Base-by-base conservation (phyloP, 73 alveolate species). In the Paramecium sexaurelia region DNA sequence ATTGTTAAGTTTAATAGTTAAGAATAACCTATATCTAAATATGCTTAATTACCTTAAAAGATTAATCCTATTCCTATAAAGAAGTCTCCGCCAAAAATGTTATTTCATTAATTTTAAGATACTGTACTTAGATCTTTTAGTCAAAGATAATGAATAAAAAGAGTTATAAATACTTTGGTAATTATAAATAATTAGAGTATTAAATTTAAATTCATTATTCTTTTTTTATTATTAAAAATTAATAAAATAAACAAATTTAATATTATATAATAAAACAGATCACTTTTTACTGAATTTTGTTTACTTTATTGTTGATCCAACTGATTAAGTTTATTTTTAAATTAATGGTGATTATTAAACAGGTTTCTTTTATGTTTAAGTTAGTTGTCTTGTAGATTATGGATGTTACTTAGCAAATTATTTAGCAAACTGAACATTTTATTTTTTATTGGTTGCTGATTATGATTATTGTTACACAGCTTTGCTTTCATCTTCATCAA, bases 31-130 rank as follows among this genome's bases (percentile, higher is more conserved):
- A 61, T 61, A 3, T 17, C 83, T 11, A 61, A 61, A 61, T 61
- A 61, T 61, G 47, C 83, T 6, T 2, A 29, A 61, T 61, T 61
- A 15, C 83, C 83, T 26, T 61, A 26, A 61, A 61, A 61, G 43
- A 29, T 61, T 11, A 32, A 29, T 26, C 9, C 43, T 29, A 33
- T 33, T 27, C 37, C 82, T 3, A 11, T 32, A 10, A 61, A 61
- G 43, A 61, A 61, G 26, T 61, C 83, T 32, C 83, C 83, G 20
- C 83, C 83, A 29, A 61, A 61, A n/a, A 61, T 61, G 83, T 61
- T 61, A 29, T 61, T 61, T 61, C 83, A 61, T 61, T 6, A 61
- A 32, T 61, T 26, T 11, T 20, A 61, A 61, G 83, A 61, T 11
- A 29, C 83, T 13, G 43, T 61, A 1, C 45, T 61, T 3, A 61